phyloP scores from a whole-genome alignment of 2,329 filamentous ascomycete genomes.

The Fusarium poae region DNA sequence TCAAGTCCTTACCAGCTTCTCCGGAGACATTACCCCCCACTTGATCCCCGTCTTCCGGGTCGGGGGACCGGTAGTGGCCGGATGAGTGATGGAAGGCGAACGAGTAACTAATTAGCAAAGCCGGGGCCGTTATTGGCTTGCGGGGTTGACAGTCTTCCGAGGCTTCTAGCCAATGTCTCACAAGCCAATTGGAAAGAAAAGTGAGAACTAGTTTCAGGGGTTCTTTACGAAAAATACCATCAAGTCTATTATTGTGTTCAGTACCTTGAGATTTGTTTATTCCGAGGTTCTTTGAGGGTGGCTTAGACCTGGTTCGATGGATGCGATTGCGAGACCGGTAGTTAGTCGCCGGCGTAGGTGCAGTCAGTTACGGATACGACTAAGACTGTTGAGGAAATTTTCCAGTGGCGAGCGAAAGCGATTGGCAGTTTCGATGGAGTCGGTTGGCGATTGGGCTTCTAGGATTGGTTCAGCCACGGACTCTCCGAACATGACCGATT shows the following conservation, averaged over 20 bases:
- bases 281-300: constrained; percentile 16
- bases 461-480: constrained; percentile 22
- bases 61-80: constrained; percentile 26
- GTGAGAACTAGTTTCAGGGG: background rate
- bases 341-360: constrained; percentile 28
- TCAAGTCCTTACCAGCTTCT: constrained; percentile 6
- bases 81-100: constrained; percentile 16
- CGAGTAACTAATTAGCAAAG: constrained; percentile 51
- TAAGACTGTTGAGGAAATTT: constrained; percentile 26
- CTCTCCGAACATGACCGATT: constrained; percentile 48
- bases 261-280: background rate
- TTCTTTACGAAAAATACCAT: background rate
- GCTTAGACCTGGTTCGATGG: constrained; percentile 26
- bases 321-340: constrained; percentile 19
- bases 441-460: background rate
- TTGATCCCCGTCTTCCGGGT: constrained; percentile 27
- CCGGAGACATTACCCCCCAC: constrained; percentile 22
- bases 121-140: constrained; percentile 47
- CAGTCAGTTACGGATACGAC: background rate
- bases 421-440: constrained; percentile 26
- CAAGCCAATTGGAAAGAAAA: background rate
- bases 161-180: background rate
- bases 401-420: constrained; percentile 26
- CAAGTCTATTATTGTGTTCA: background rate
- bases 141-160: constrained; percentile 23